Percentiles rank a stretch among this genome's conserved stretches.
phyloP scores from a whole-genome alignment of 2,329 filamentous ascomycete species.

The Coniosporium tulheliwenetii region DNA sequence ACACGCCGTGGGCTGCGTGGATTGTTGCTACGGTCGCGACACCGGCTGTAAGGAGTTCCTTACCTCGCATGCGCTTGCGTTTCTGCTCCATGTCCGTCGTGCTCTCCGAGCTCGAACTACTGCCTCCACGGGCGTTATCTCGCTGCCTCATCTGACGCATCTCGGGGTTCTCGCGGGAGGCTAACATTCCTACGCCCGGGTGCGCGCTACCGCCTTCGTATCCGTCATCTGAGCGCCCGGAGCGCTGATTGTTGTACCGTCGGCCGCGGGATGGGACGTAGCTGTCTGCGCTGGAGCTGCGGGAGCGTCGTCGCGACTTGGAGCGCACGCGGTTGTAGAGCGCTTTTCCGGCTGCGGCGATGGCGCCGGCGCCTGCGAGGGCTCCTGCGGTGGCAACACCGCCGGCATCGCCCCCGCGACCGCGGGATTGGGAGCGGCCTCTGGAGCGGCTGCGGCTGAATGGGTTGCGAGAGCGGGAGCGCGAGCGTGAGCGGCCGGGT shows the following conservation, averaged over 20 bases:
- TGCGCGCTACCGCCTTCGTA: conserved; percentile 6
- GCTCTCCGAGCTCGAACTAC: conserved; percentile 36
- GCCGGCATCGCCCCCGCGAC: conserved; percentile 18
- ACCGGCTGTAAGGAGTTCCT: conserved; percentile 50
- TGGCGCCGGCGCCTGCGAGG: conserved; percentile 31
- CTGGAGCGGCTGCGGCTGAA: conserved; percentile 34
- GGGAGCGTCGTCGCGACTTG: conserved; percentile 32
- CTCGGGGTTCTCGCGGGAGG: not conserved
- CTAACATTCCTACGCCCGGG: conserved; percentile 3
- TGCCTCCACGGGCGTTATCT: conserved; percentile 14
- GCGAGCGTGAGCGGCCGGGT: conserved; percentile 45
- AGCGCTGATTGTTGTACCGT: conserved; percentile 17
- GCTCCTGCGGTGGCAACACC: conserved; percentile 30
- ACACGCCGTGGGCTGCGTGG: conserved; percentile 50
- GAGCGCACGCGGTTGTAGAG: conserved; percentile 39
- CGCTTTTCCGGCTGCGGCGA: conserved; percentile 34
- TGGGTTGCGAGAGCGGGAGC: conserved; percentile 39
- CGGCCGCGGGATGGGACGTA: conserved; percentile 34
- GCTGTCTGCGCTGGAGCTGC: conserved; percentile 32
- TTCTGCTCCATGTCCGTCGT: conserved; percentile 47
- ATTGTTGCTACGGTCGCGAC: conserved; percentile 54
- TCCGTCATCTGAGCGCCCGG: conserved; percentile 13
- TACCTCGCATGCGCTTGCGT: conserved; percentile 49
- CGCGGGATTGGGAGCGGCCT: conserved; percentile 35
- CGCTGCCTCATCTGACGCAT: not conserved